Percentiles rank a stretch among this genome's conserved stretches.
Conservation (phyloP, 1,284 basidiomycete species). For the Meripilus lineatus region DNA sequence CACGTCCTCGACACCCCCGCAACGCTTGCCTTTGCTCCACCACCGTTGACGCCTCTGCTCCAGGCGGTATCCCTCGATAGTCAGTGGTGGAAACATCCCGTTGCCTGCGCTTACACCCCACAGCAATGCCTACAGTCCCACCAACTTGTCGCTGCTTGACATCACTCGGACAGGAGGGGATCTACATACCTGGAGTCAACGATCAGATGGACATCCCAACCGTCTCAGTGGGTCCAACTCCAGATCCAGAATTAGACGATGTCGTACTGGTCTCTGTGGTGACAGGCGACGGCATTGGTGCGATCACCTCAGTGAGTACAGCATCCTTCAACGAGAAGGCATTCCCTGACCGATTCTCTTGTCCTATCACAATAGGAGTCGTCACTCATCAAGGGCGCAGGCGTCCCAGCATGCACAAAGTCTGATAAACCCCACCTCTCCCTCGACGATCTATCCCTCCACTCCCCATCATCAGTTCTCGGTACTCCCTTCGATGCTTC, state of each 20-base stretch:
- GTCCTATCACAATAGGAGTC: background rate
- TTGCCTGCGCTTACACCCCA: too few species aligned
- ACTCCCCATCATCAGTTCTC: conserved; percentile 30
- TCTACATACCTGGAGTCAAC: background rate
- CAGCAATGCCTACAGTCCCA: conserved; percentile 3
- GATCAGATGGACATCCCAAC: conserved; percentile 3
- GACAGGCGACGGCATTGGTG: conserved; percentile 16
- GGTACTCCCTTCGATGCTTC: conserved; percentile 30
- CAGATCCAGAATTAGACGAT: conserved; percentile 25
- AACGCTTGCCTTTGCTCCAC: too few species aligned
- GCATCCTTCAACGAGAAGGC: too few species aligned
- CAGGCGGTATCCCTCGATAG: too few species aligned
- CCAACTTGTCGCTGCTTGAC: background rate
- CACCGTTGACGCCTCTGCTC: too few species aligned
- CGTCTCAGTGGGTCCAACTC: conserved; percentile 17
- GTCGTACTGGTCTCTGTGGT: conserved; percentile 18
- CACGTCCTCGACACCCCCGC: too few species aligned
- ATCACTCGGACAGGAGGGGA: background rate
- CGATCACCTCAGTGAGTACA: conserved; percentile 16
- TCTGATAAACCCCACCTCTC: conserved; percentile 22
- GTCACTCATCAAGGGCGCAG: background rate
- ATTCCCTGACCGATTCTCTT: conserved; percentile 1
- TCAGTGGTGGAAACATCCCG: too few species aligned
- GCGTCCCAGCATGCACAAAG: conserved; percentile 1
- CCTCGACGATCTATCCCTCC: conserved; percentile 22